A percentile compares a stretch with the other conserved stretches of the same genome.
Evolutionary conservation across 2,329 filamentous ascomycete species (phyloP).

Genomic region (Pestalotiopsis fici): DNA sequence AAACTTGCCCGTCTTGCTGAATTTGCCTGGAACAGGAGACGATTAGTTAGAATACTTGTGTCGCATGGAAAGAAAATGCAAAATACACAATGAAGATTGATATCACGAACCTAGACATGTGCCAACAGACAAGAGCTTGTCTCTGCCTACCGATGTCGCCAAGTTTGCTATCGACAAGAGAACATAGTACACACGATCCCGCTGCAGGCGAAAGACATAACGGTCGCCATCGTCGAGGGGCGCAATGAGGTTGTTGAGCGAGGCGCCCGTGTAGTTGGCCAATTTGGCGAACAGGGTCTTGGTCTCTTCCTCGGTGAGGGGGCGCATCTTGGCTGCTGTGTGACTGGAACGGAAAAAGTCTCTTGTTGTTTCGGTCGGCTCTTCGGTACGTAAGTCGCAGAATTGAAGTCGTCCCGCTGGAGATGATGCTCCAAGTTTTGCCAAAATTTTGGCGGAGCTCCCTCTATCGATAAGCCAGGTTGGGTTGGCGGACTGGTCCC

Average conservation of each 20-base stretch:
- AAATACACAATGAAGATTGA: neutral
- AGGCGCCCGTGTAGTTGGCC: conserved; percentile 87
- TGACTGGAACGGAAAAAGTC: neutral
- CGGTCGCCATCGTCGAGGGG: conserved; percentile 72
- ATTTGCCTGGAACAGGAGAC: conserved; percentile 64
- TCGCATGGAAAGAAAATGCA: neutral
- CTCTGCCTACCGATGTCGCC: conserved; percentile 80
- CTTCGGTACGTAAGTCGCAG: neutral
- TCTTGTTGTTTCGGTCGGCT: neutral
- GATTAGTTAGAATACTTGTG: conserved; percentile 3
- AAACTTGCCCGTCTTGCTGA: conserved; percentile 97
- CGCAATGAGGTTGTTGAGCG: conserved; percentile 81
- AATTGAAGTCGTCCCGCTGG: conserved; percentile 1
- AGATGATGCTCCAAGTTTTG: conserved; percentile 9
- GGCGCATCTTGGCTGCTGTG: conserved; percentile 7
- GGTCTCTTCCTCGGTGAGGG: conserved; percentile 38
- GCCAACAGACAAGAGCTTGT: conserved; percentile 82
- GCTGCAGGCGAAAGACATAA: conserved; percentile 81
- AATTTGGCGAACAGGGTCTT: conserved; percentile 89
- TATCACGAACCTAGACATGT: conserved; percentile 67
- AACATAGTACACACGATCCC: conserved; percentile 70
- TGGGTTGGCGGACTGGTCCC: neutral
- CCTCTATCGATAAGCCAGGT: conserved; percentile 6
- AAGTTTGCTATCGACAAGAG: conserved; percentile 87
- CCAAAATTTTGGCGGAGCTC: conserved; percentile 10